Conservation (phyloP, 257 asterid genomes). For the Solanum lycopersicoides region DNA sequence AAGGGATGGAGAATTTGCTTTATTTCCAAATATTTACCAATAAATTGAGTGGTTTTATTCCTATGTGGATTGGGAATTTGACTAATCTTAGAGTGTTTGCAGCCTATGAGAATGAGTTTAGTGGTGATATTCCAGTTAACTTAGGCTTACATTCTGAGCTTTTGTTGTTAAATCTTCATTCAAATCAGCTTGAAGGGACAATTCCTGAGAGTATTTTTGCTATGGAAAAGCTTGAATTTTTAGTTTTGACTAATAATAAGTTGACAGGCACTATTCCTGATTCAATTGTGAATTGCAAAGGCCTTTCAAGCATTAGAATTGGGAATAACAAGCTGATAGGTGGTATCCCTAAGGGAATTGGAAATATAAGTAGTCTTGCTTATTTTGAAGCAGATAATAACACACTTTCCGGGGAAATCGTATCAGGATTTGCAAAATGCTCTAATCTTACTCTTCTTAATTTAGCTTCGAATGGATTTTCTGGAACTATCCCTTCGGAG, state of each 20-base stretch:
- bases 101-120: conserved; percentile 80
- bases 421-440: conserved; percentile 67
- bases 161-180: conserved; percentile 68
- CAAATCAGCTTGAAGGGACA: conserved; percentile 66
- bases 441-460: conserved; percentile 80
- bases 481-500: conserved; percentile 64
- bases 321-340: conserved; percentile 76
- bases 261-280: conserved; percentile 54
- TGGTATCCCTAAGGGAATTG: conserved; percentile 63
- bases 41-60: conserved; percentile 66
- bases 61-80: conserved; percentile 66
- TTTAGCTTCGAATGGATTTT: conserved; percentile 73
- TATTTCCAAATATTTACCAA: conserved; percentile 64
- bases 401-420: conserved; percentile 76
- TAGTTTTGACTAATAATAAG: conserved; percentile 74
- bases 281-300: conserved; percentile 57
- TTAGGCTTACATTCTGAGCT: conserved; percentile 61
- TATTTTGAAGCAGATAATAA: conserved; percentile 89
- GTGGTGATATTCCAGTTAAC: conserved; percentile 56
- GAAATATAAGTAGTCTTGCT: conserved; percentile 74
- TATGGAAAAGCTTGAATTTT: conserved; percentile 51
- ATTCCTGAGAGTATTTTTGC: conserved; percentile 78
- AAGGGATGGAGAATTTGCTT: conserved; percentile 36
- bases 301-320: conserved; percentile 71
- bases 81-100: conserved; percentile 56